A percentile compares a stretch with the other conserved stretches of the same genome.
Conservation (phyloP, 768 basidiomycete genomes). For the Trichaptum fuscoviolaceum region DNA sequence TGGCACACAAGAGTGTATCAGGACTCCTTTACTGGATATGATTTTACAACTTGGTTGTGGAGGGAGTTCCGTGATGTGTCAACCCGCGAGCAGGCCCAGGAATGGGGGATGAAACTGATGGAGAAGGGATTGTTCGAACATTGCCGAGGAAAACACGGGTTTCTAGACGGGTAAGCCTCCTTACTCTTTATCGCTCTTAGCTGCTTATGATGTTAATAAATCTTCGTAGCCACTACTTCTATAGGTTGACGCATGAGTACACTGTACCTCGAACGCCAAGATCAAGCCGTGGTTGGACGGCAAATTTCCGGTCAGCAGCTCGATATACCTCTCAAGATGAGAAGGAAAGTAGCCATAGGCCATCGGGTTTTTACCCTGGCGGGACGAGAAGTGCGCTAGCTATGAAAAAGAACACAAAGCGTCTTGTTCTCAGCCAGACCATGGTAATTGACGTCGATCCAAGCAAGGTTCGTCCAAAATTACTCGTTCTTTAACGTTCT, state of each 20-base stretch:
- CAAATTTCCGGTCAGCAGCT: conserved; percentile 38
- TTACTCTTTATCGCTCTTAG: neutral
- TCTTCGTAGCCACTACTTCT: conserved; percentile 73
- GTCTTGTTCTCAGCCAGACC: conserved; percentile 77
- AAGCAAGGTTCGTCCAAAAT: conserved; percentile 46
- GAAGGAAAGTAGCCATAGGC: conserved; percentile 26
- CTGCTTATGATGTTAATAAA: conserved; percentile 4
- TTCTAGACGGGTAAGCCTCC: conserved; percentile 73
- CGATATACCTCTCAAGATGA: conserved; percentile 44
- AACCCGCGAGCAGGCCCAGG: conserved; percentile 70
- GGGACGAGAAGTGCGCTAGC: conserved; percentile 28
- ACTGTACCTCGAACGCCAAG: conserved; percentile 61
- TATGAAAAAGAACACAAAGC: conserved; percentile 46
- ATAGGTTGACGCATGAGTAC: conserved; percentile 75
- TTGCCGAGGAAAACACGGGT: conserved; percentile 70
- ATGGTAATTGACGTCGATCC: conserved; percentile 87
- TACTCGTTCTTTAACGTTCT: neutral
- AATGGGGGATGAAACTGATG: conserved; percentile 71
- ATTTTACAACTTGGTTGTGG: conserved; percentile 90
- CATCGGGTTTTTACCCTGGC: conserved; percentile 21
- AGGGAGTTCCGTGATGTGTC: conserved; percentile 87
- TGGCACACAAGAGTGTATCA: conserved; percentile 76
- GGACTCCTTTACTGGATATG: conserved; percentile 84
- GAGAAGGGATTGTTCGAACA: conserved; percentile 87
- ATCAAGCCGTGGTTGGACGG: conserved; percentile 46